These are phyloP conservation scores for Papilionanthe hybrid DNA, from an alignment of 116 monocot genomes.

Conservation along the genomic window DNA sequence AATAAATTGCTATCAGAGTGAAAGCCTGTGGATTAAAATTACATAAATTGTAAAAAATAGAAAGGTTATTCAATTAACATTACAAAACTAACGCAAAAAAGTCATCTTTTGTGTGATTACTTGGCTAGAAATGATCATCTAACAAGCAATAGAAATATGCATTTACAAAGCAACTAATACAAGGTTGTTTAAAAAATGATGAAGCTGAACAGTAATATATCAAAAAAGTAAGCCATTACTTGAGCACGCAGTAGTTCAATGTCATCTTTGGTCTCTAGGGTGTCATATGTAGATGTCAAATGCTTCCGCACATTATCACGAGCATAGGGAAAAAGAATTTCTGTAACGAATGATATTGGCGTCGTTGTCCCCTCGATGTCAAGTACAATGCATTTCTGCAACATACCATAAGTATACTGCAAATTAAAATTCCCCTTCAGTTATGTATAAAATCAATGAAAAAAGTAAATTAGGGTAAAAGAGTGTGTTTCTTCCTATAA, in stretches of 20 bases:
- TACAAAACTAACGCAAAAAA: background rate
- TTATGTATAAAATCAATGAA: background rate
- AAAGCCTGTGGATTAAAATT: background rate
- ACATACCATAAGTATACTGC: background rate
- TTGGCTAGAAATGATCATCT: background rate
- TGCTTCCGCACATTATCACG: conserved; percentile 76
- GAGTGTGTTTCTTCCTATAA: no score
- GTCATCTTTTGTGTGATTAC: background rate
- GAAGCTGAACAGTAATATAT: background rate
- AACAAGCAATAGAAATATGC: background rate
- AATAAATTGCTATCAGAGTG: background rate
- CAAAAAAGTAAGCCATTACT: conserved; percentile 41
- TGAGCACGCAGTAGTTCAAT: conserved; percentile 69
- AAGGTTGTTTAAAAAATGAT: background rate
- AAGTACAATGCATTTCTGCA: conserved; percentile 77
- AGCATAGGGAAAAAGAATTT: conserved; percentile 91
- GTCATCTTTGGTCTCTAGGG: conserved; percentile 81
- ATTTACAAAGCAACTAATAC: background rate
- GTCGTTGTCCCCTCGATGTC: conserved; percentile 98
- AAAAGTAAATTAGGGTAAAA: background rate
- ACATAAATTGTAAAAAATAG: background rate
- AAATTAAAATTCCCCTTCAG: background rate
- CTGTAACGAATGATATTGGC: conserved; percentile 89
- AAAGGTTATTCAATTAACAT: background rate
- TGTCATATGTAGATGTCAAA: conserved; percentile 66